Conservation (phyloP, 1,139 yeast species). For the Saccharomyces hybrid region DNA sequence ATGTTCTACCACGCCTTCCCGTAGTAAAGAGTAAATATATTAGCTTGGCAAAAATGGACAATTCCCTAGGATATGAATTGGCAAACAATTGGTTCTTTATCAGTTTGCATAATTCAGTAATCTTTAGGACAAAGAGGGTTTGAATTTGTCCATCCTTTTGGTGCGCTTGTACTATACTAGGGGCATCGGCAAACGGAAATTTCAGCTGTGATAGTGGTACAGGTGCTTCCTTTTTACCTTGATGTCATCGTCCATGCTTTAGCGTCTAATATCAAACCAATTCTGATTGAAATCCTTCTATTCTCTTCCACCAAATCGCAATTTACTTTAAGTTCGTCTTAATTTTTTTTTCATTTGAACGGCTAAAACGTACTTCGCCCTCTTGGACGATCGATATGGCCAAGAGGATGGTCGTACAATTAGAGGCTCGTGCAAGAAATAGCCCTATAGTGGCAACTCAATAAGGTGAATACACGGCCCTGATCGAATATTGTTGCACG, state of each 20-base stretch:
- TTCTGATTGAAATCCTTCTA: neutral
- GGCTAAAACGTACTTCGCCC: neutral
- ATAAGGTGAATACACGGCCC: no score
- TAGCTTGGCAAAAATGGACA: constrained; percentile 50
- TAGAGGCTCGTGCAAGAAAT: no score
- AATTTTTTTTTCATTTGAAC: neutral
- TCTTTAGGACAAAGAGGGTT: constrained; percentile 44
- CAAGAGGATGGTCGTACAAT: neutral
- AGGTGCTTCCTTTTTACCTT: neutral
- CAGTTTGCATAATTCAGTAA: constrained; percentile 45
- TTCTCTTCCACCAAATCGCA: neutral
- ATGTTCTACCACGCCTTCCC: constrained; percentile 63
- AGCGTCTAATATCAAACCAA: neutral
- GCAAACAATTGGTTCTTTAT: constrained; percentile 58
- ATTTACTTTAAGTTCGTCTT: neutral
- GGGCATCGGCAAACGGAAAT: constrained; percentile 39
- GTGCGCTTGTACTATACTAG: constrained; percentile 63
- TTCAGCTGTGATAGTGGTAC: neutral
- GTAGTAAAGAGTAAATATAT: constrained; percentile 68
- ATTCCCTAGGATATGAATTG: constrained; percentile 56
- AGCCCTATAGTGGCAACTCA: no score
- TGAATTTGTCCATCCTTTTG: constrained; percentile 80
- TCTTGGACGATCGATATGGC: neutral
- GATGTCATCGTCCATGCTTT: neutral
- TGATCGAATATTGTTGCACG: no score